A percentile compares a stretch with the other conserved stretches of the same genome.
Conservation (phyloP, 371 early-diverging fungal species). For the Mucor velutinosus region DNA sequence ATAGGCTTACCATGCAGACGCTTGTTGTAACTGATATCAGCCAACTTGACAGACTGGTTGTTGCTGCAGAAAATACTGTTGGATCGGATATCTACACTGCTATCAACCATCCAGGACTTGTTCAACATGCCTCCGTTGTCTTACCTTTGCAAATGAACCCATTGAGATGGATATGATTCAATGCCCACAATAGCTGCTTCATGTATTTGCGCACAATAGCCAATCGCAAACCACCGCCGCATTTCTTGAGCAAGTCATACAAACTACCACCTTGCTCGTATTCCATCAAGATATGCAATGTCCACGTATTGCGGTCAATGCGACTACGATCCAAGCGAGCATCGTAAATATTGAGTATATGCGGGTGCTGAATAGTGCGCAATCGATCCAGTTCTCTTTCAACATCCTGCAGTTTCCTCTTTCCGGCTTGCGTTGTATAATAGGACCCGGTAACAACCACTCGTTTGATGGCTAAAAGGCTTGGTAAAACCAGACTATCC, state of each 20-base stretch:
- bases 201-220: constrained; percentile 58
- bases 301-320: constrained; percentile 44
- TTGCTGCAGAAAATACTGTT: constrained; percentile 42
- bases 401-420: constrained; percentile 61
- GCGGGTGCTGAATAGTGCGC: constrained; percentile 54
- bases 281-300: constrained; percentile 60
- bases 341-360: constrained; percentile 58
- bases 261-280: constrained; percentile 50
- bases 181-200: constrained; percentile 59
- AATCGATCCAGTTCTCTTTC: constrained; percentile 65
- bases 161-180: constrained; percentile 59
- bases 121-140: neutral
- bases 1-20: constrained; percentile 42
- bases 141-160: constrained; percentile 66
- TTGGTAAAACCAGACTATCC: constrained; percentile 27
- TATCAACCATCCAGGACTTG: neutral
- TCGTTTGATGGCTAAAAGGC: constrained; percentile 42
- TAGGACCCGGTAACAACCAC: constrained; percentile 42
- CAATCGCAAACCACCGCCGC: constrained; percentile 52
- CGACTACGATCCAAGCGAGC: constrained; percentile 52
- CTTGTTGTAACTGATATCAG: constrained; percentile 51
- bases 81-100: constrained; percentile 36
- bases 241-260: constrained; percentile 49
- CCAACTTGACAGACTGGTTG: constrained; percentile 42
- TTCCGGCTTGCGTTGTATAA: constrained; percentile 57